Conservation (phyloP, 208 protist species). For the Wallacemonas collosoma region DNA sequence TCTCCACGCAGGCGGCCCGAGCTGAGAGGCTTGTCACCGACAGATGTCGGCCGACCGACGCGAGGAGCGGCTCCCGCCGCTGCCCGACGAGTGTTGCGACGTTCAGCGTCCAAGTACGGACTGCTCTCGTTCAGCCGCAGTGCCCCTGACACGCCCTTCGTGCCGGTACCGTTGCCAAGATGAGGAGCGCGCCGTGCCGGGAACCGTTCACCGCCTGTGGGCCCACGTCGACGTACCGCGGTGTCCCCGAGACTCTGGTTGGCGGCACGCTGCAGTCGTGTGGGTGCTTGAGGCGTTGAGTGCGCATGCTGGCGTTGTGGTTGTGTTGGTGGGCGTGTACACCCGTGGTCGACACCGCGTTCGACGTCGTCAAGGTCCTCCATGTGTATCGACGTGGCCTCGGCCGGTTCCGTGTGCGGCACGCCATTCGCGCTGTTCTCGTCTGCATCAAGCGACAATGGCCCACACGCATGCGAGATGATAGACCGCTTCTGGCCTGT, state of each 20-base stretch:
- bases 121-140: not conserved
- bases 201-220: not conserved
- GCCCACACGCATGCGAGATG: not conserved
- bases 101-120: not conserved
- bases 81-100: not conserved
- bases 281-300: not conserved
- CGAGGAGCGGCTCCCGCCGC: not conserved
- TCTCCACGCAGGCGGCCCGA: not conserved
- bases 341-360: not conserved
- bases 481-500: not conserved
- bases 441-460: no score
- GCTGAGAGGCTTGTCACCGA: not conserved
- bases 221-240: not conserved
- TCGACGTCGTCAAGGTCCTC: constrained; percentile 12
- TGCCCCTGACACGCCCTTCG: not conserved
- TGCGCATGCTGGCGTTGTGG: not conserved
- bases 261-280: constrained; percentile 4
- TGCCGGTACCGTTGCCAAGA: not conserved
- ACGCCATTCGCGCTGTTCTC: not conserved
- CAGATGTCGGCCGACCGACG: not conserved
- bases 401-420: not conserved
- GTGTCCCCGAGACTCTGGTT: constrained; percentile 8
- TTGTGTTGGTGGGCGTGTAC: no score
- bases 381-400: constrained; percentile 9
- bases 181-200: not conserved